phyloP scores from a whole-genome alignment of 176 grass and related monocot genomes.

The Neostapfia colusana region DNA sequence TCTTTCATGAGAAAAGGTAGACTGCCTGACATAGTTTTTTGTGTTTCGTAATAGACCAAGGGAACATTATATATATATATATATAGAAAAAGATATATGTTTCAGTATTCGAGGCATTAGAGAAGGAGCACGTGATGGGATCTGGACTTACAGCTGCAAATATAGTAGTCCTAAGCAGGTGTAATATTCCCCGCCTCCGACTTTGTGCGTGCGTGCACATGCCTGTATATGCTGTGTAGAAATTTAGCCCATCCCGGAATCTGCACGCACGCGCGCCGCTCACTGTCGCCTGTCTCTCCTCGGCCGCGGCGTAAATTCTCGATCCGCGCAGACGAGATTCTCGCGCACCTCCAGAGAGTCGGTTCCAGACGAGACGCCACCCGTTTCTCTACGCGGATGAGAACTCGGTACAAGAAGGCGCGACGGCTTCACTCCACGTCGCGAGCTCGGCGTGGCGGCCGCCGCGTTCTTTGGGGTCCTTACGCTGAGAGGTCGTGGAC shows the following conservation, averaged over 20 bases:
- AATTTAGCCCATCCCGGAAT: neutral
- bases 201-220: too few relatives aligned
- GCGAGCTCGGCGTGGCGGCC: neutral
- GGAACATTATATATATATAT: too few relatives aligned
- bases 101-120: too few relatives aligned
- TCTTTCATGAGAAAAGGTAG: too few relatives aligned
- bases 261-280: neutral
- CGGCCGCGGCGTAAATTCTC: constrained; percentile 2
- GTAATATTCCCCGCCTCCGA: too few relatives aligned
- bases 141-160: neutral
- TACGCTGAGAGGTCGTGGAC: neutral
- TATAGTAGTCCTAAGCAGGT: neutral
- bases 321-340: constrained; percentile 28
- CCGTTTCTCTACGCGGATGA: neutral
- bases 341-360: constrained; percentile 27
- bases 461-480: neutral
- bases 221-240: too few relatives aligned
- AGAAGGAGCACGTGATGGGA: neutral
- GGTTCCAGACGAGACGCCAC: too few relatives aligned
- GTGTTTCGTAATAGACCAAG: too few relatives aligned
- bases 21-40: too few relatives aligned
- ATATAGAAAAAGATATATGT: too few relatives aligned
- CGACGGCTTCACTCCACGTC: neutral
- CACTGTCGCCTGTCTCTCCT: neutral
- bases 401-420: neutral